Evolutionary conservation across 305 asterid genomes (phyloP).

Genomic region (Fraxinus ornus): DNA sequence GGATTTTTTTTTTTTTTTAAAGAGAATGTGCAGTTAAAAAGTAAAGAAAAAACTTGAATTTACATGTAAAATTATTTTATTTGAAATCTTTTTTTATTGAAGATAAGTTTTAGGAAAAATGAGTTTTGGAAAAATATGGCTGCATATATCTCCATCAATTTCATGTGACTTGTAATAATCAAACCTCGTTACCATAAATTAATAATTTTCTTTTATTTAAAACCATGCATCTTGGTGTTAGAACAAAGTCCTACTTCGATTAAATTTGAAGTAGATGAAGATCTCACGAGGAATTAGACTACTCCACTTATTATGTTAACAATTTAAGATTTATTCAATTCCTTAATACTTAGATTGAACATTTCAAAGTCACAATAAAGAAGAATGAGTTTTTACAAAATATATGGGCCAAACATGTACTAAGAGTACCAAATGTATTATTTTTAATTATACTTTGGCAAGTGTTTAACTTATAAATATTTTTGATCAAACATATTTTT

Average conservation of each 20-base stretch:
- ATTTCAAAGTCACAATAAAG: background rate
- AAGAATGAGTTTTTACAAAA: background rate
- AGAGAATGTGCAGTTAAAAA: no score
- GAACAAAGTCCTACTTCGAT: background rate
- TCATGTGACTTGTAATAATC: constrained; percentile 28
- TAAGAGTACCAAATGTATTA: background rate
- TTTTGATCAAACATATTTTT: no score
- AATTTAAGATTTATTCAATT: background rate
- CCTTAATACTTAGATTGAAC: background rate
- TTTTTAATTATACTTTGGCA: background rate
- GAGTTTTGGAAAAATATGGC: no score
- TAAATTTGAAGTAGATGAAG: no score
- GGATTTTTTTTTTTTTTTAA: no score
- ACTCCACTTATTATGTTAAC: background rate
- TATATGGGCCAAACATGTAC: background rate
- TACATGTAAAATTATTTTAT: no score
- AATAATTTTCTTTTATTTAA: background rate
- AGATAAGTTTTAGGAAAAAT: no score
- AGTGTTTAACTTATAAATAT: background rate
- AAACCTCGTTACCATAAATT: background rate
- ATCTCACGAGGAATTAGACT: background rate
- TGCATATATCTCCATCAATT: constrained; percentile 17
- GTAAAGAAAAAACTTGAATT: no score
- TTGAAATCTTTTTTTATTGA: no score
- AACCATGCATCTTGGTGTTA: background rate